Evolutionary conservation across 2,329 filamentous ascomycete species (phyloP), one percentile per base, ranked within the genome.

Genomic region (Colletotrichum truncatum): DNA sequence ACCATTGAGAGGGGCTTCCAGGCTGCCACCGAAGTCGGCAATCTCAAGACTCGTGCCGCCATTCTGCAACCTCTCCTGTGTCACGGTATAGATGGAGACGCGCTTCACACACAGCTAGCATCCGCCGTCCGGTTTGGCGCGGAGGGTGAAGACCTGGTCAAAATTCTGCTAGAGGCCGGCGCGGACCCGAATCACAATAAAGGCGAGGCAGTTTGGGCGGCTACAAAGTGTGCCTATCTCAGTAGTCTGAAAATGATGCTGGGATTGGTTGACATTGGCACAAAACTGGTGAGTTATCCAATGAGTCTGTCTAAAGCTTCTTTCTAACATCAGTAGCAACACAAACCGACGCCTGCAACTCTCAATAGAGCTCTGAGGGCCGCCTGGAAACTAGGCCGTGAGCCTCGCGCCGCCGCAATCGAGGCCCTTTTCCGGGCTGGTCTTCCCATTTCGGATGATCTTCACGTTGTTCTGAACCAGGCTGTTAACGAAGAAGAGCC

Each of bases 151-250:
- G 77, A 78, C 6, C 73, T 88, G 12, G 78, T 89, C 30, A 76
- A 74, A 26, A 80, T 88, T 9, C 71, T 90, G 16, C 74, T 89
- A 4, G 73, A 73, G 18, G 65, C 61, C 18, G 7, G 67, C 73
- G 87, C 87, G 3, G 84, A 84, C 56, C 82, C 85, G 0, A 84
- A 89, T 69, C 84, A 84, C 70, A 83, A 83, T 18, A 78, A 81
- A 9, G 86, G 86, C 1, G 85, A 88, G 56, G 82, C 85, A 4
- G 80, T 89, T 4, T 84, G 86, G 68, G 82, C 84, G 10, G 85
- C 86, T 1, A 82, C 84, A 1, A 78, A 82, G 34, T 85, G 82
- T 64, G 84, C 84, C 0, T 84, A 82, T 63, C 73, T 86, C 38
- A 77, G 76, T 0, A 86, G 78, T 28, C 74, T 89, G 8, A 80